A percentile compares a stretch with the other conserved stretches of the same genome.
phyloP scores from a whole-genome alignment of 306 rosid genomes.

The Quercus variabilis region DNA sequence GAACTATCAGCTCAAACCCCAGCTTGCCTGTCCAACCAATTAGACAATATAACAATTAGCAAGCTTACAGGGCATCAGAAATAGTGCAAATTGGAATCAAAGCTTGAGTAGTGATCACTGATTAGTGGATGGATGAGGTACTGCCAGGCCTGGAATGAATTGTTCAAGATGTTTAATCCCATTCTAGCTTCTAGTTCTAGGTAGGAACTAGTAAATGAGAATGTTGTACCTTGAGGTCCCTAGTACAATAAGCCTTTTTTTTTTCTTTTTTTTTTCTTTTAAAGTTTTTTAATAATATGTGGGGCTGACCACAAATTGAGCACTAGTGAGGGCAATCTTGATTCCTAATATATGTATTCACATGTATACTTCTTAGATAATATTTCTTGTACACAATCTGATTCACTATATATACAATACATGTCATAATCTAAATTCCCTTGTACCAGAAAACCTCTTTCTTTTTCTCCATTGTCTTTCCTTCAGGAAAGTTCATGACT shows the following conservation, averaged over 20 bases:
- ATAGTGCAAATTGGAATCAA: conserved; percentile 1
- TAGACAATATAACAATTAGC: conserved; percentile 29
- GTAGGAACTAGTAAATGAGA: not conserved
- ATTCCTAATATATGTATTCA: too few relatives aligned
- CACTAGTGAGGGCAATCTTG: too few relatives aligned
- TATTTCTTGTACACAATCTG: too few relatives aligned
- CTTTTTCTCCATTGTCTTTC: too few relatives aligned
- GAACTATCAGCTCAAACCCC: conserved; percentile 40
- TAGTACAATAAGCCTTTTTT: too few relatives aligned
- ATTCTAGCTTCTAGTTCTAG: not conserved
- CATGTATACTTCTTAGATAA: too few relatives aligned
- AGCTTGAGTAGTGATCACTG: not conserved
- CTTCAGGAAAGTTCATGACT: too few relatives aligned
- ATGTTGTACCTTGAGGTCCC: not conserved
- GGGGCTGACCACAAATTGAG: too few relatives aligned
- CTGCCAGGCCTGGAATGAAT: not conserved
- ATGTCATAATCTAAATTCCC: too few relatives aligned
- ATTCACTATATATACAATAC: too few relatives aligned
- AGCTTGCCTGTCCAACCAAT: conserved; percentile 28
- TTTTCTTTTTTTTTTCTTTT: rapidly evolving
- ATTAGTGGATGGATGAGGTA: not conserved
- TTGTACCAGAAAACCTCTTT: too few relatives aligned
- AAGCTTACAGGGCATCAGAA: conserved; percentile 25
- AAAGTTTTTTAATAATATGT: too few relatives aligned
- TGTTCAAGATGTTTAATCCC: not conserved